A percentile compares a stretch with the other conserved stretches of the same genome.
phyloP scores from a whole-genome alignment of 1,284 basidiomycete species.

The Ceratobasidium theobromae region DNA sequence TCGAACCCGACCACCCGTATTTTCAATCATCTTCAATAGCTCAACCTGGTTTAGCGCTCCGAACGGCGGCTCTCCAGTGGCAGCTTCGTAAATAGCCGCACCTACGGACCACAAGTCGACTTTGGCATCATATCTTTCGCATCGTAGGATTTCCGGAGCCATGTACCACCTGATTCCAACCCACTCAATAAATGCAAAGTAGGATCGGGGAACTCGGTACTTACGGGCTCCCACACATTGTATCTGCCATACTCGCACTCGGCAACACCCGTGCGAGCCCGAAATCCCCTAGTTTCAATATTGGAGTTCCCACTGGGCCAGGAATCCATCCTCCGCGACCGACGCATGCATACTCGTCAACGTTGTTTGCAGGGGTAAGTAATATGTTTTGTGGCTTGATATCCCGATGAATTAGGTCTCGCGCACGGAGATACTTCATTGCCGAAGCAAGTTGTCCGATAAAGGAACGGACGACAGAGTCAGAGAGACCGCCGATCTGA shows the following conservation, averaged over 20 bases:
- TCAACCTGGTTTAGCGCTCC: constrained; percentile 96
- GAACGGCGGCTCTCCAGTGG: constrained; percentile 90
- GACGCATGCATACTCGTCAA: constrained; percentile 76
- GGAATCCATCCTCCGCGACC: constrained; percentile 56
- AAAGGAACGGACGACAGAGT: constrained; percentile 90
- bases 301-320: constrained; percentile 69
- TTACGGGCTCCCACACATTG: constrained; percentile 94
- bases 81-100: constrained; percentile 95
- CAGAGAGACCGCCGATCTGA: constrained; percentile 84
- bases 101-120: constrained; percentile 98
- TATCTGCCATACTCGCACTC: constrained; percentile 93
- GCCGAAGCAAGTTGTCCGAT: constrained; percentile 90
- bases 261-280: constrained; percentile 94
- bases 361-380: constrained; percentile 72
- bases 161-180: constrained; percentile 78
- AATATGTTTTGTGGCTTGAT: constrained; percentile 98
- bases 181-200: background rate
- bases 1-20: constrained; percentile 68
- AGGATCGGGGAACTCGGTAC: constrained; percentile 42
- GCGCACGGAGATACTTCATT: constrained; percentile 85
- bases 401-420: constrained; percentile 93
- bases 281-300: constrained; percentile 96
- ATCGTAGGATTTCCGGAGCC: constrained; percentile 97
- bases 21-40: constrained; percentile 90
- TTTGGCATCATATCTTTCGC: constrained; percentile 98